Evolutionary conservation across 345 rosid species (phyloP), one percentile per base, ranked within the genome.

Genomic region (Clarkia xantiana): DNA sequence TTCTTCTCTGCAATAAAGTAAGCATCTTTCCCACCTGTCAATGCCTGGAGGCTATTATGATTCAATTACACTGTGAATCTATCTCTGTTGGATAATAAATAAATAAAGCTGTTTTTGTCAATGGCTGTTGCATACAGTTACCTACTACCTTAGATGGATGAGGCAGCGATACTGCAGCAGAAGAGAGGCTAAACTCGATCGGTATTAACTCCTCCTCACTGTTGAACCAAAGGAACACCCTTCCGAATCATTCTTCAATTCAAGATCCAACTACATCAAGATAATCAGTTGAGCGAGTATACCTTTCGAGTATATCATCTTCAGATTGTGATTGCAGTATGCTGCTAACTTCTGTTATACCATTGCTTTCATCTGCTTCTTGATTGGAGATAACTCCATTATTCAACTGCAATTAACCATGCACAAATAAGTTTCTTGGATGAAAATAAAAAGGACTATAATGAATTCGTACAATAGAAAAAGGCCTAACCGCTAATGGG

Each of bases 1-100:
- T 71, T 77, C 52, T 48, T 40, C 17, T 54, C 11, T 56, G 62
- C 53, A 53, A 80, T 53, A 66, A 86, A 86, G 66, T 80, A 76
- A 49, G 84, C 84, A 73, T 86, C 94, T 50, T 75, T 76, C 49
- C 75, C 71, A 78, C 94, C 96, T 76, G 84, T 65, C 79, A 78
- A 86, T 57, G 67, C 89, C 96, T 86, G 96, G 81, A 63, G 74
- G 78, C 78, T 70, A 82, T 70, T 78, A 82, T 61, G 55, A 51
- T 67, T 64, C 62, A 54, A 80, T 44, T 22, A 76, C 70, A 72
- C 73, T 80, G 45, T 56, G 49, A 66, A 52, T 52, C 58, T 34
- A 45, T 53, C 51, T 42, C 41, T 40, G 39, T 16, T 40, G 19
- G 44, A 20, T 20, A 55, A 18, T 40, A 39, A 19, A 18, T 16